Conservation (phyloP, 176 grass and related monocot species). For the Miscanthus lutarioriparius region DNA sequence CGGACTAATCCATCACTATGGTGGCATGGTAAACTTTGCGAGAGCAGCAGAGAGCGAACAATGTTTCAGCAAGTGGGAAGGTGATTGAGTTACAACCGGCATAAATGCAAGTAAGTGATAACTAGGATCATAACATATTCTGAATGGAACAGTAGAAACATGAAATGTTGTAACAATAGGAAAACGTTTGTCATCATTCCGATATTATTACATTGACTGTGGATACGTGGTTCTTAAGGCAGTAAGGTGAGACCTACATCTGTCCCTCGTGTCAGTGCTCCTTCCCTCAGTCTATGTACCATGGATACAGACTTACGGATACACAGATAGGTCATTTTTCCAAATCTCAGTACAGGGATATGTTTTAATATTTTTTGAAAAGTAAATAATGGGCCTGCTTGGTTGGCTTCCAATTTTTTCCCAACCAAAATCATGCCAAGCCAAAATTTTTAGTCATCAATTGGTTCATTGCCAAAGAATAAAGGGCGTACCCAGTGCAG, state of each 20-base stretch:
- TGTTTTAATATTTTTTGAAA: neutral
- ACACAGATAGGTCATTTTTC: neutral
- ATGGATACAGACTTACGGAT: neutral
- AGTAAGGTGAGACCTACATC: neutral
- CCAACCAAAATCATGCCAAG: neutral
- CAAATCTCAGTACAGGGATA: neutral
- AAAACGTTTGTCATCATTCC: no score
- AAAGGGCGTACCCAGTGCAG: no score
- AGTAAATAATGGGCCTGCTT: neutral
- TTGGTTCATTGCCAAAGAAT: neutral
- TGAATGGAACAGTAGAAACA: neutral
- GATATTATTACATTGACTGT: neutral
- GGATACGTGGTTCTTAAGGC: no score
- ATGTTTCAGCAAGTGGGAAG: neutral
- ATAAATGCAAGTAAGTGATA: neutral
- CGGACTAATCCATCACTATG: neutral
- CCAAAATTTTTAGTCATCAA: neutral
- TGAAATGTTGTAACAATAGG: neutral
- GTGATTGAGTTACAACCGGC: neutral
- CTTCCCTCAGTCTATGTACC: neutral
- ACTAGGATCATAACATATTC: neutral
- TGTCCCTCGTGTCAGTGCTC: no score
- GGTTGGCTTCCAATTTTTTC: neutral
- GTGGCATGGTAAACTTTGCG: neutral
- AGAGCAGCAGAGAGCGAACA: neutral